Conservation (phyloP, 2,329 filamentous ascomycete species). For the Sclerotinia trifoliorum region DNA sequence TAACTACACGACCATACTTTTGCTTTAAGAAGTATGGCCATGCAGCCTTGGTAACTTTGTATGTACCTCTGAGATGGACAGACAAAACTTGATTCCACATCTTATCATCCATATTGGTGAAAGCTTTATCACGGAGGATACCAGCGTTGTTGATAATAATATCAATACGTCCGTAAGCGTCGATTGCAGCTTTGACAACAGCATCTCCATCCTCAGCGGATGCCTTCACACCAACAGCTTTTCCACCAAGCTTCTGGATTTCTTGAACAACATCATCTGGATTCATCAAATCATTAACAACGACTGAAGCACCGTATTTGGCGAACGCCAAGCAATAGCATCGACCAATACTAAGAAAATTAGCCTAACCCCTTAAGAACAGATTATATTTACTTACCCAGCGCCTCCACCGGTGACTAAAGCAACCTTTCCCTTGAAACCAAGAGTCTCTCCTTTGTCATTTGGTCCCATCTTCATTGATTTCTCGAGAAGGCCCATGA, state of each 20-base stretch:
- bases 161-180: constrained; percentile 89
- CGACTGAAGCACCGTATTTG: constrained; percentile 78
- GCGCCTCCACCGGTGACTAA: constrained; percentile 85
- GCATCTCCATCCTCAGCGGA: constrained; percentile 89
- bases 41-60: constrained; percentile 94
- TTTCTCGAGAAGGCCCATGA: constrained; percentile 79
- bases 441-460: constrained; percentile 68
- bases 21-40: constrained; percentile 98
- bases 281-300: constrained; percentile 94
- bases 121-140: constrained; percentile 96
- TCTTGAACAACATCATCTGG: constrained; percentile 88
- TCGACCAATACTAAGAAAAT: constrained; percentile 68
- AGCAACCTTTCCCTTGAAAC: constrained; percentile 82
- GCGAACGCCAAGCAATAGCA: constrained; percentile 86
- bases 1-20: constrained; percentile 95
- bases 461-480: constrained; percentile 75
- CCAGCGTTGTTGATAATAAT: constrained; percentile 98
- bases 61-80: constrained; percentile 91
- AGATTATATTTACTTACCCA: constrained; percentile 50
- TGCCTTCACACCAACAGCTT: constrained; percentile 89
- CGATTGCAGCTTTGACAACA: constrained; percentile 90
- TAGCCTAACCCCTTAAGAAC: background rate
- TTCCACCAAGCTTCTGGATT: constrained; percentile 84
- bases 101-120: constrained; percentile 93
- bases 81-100: constrained; percentile 91